Conservation (phyloP, 2,329 filamentous ascomycete genomes). For the Stachybotrys echinatus region DNA sequence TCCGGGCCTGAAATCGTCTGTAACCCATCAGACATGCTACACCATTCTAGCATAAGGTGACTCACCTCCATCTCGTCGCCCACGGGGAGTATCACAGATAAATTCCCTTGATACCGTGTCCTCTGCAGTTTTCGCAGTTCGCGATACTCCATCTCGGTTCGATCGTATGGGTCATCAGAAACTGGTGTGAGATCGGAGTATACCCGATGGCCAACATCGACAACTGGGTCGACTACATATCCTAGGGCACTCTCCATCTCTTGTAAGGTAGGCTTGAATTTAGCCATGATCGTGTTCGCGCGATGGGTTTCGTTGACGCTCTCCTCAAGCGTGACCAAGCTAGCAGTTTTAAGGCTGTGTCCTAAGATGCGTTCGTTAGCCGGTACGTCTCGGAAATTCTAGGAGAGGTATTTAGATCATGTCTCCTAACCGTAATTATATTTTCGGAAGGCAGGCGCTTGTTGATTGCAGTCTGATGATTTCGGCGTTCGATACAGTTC, state of each 20-base stretch:
- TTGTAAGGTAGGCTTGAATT: background rate
- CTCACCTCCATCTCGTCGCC: background rate
- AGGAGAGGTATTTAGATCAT: too few relatives aligned
- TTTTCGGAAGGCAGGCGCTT: background rate
- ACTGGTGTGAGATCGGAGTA: conserved; percentile 3
- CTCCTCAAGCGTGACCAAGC: background rate
- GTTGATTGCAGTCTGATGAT: background rate
- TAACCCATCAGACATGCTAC: background rate
- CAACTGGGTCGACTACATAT: conserved; percentile 1
- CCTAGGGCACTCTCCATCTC: conserved; percentile 2
- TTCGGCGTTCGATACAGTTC: background rate
- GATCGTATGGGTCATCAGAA: conserved; percentile 1
- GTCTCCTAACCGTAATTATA: too few relatives aligned
- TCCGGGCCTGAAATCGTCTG: background rate
- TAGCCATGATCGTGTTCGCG: conserved; percentile 3
- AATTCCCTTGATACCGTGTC: background rate
- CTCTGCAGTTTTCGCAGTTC: background rate
- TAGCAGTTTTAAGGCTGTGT: background rate
- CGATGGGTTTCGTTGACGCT: background rate
- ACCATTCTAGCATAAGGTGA: background rate
- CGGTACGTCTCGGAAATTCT: too few relatives aligned
- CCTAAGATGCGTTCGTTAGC: background rate
- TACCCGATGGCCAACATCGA: background rate
- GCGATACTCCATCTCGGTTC: conserved; percentile 2
- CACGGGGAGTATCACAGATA: background rate